Base-by-base conservation (phyloP, 2,329 filamentous ascomycete species). In the Coniella vitis region DNA sequence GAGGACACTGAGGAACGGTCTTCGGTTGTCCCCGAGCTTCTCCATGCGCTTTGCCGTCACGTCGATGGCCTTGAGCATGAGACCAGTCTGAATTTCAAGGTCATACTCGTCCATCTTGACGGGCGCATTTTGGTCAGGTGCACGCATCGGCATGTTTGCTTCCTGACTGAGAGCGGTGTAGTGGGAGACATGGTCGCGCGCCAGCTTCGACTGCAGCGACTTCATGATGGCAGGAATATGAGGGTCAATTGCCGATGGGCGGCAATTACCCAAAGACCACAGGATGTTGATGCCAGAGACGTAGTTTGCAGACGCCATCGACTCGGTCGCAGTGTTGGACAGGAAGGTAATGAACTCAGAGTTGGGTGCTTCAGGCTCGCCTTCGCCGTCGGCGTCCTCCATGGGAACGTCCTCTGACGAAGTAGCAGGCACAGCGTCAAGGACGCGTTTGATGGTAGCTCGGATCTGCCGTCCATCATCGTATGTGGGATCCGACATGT, bases 21-120 rank as follows among this genome's bases (percentile, higher is more conserved):
- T 78, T 38, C 93, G 78, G 61, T 91, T 89, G 57, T 98, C 93
- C 2, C 89, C 90, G 12, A 99, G 77, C 34, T 86, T 85, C 59
- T 93, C 90, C 83, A 99, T 97, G 38, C 93, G 84, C 55, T 90
- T 78, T 2, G 93, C 88, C 19, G 95, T 87, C 50, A 96, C 83
- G 60, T 97, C 90, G 54, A 98, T 90, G 9, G 90, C 88, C 69
- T 97, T 97, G 61, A 96, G 84, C 67, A 97, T 95, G 37, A 98
- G 71, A 49, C 86, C 84, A 8, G 89, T 90, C 55, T 93, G 90
- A n/a, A 94, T 80, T 60, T 95, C 87, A 25, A 90, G 76, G 52
- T 96, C 90, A 59, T 89, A 86, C 5, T 81, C 70, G 47, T 84
- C 83, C 63, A 88, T 76, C 53, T 85, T 78, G 35, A 73, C 72